phyloP scores from a whole-genome alignment of 2,329 filamentous ascomycete genomes.

The Furcasterigmium furcatum region DNA sequence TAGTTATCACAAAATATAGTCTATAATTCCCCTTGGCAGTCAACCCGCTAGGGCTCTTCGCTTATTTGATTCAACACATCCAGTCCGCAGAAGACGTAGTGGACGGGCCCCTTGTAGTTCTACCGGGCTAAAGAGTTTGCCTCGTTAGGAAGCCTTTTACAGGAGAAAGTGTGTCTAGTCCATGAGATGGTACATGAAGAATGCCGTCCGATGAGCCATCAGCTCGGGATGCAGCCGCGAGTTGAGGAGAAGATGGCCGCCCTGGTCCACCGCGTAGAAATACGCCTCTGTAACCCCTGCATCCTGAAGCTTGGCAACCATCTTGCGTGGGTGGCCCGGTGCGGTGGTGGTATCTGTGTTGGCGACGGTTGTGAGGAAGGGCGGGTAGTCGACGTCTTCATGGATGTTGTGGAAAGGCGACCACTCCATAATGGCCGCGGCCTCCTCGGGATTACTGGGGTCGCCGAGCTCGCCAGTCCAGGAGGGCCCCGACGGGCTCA shows the following conservation, averaged over 20 bases:
- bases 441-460: background rate
- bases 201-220: background rate
- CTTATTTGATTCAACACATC: too few species aligned
- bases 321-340: background rate
- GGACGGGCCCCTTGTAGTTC: too few species aligned
- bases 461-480: background rate
- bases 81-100: too few species aligned
- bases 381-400: background rate
- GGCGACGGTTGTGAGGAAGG: background rate
- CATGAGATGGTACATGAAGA: slow-evolving; percentile 8
- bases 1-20: too few species aligned
- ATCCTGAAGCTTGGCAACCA: slow-evolving; percentile 1
- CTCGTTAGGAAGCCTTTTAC: too few species aligned
- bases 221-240: background rate
- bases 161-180: too few species aligned
- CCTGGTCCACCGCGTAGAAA: slow-evolving; percentile 1
- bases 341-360: background rate
- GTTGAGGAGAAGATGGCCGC: background rate
- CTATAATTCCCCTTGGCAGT: too few species aligned
- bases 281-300: background rate
- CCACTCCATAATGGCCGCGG: background rate
- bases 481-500: background rate
- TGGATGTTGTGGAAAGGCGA: slow-evolving; percentile 1
- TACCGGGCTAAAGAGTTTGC: too few species aligned
- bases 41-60: too few species aligned